Base-by-base conservation (phyloP, 2,329 filamentous ascomycete genomes). In the Cercospora zeae-maydis region DNA sequence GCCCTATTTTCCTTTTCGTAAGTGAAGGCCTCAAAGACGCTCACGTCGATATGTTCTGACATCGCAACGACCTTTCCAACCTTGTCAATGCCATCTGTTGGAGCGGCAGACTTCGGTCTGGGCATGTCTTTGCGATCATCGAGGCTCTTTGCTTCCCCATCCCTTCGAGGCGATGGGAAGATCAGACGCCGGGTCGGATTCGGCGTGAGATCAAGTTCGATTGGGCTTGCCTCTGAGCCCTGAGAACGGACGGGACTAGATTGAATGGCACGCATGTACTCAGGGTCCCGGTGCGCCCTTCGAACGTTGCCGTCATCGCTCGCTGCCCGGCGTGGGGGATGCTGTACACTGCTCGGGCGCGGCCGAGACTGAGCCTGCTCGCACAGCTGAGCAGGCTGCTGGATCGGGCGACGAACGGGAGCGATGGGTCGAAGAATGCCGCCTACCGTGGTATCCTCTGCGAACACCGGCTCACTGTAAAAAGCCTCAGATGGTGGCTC, bases 151-250 rank as follows among this genome's bases (percentile, higher is more conserved):
- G 82, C 78, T 51, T 85, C 80, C 36, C 83, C 84, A 31, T 86
- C 84, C 67, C 88, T 89, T 47, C 87, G 83, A 1, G 90, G 90
- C 0, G 89, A 92, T 0, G 91, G 89, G 71, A 95, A 95, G 0
- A 95, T 80, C 2, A 93, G 76, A 62, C 91, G 83, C 64, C 89
- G 83, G 0, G 89, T 92, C 21, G 84, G 82, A 70, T 81, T 85
- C 2, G 85, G 84, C 3, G 84, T 86, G 13, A 84, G 72, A 56
- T 81, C 79, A 55, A 83, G 73, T 64, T 85, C 79, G 63, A 83
- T 79, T 1, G 80, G 79, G 16, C 79, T 76, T 56, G 78, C 74
- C 55, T 79, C 79, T 53, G 58, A 61, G 62, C 80, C 80, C 61
- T 78, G 73, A 62, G 83, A 79, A 21, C 82, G 79, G 24, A 79